These are phyloP conservation scores for Boletus rubroflammeus DNA, from an alignment of 768 basidiomycete genomes.

Conservation along the genomic window DNA sequence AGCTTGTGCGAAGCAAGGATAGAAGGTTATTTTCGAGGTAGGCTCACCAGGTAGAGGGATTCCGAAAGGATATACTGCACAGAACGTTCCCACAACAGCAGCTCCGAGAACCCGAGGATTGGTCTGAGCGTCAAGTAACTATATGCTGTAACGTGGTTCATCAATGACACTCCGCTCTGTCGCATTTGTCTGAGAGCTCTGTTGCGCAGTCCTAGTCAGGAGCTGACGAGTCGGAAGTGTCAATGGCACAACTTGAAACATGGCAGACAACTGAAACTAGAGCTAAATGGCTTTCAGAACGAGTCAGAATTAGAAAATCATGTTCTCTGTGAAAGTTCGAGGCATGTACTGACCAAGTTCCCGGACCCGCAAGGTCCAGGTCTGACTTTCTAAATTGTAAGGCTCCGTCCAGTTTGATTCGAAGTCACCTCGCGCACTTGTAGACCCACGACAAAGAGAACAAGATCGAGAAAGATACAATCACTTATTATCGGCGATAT, in stretches of 20 bases:
- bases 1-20: constrained; percentile 8
- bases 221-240: constrained; percentile 2
- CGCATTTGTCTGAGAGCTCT: constrained; percentile 4
- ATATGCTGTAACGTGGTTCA: constrained; percentile 16
- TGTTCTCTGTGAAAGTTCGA: not conserved
- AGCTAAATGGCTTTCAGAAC: not conserved
- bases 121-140: constrained; percentile 12
- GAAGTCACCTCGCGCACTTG: no score
- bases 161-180: constrained; percentile 23
- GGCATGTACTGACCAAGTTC: not conserved
- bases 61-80: not conserved
- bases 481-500: no score
- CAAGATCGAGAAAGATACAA: no score
- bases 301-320: not conserved
- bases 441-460: no score
- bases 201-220: constrained; percentile 2
- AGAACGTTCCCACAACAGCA: constrained; percentile 19
- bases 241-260: constrained; percentile 28
- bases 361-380: no score
- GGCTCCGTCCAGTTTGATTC: no score
- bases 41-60: constrained; percentile 2
- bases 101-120: constrained; percentile 7
- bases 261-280: not conserved
- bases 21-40: not conserved
- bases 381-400: no score